Percentiles rank a stretch among this genome's conserved stretches.
phyloP scores from a whole-genome alignment of 768 basidiomycete genomes.

The Galerina marginata region DNA sequence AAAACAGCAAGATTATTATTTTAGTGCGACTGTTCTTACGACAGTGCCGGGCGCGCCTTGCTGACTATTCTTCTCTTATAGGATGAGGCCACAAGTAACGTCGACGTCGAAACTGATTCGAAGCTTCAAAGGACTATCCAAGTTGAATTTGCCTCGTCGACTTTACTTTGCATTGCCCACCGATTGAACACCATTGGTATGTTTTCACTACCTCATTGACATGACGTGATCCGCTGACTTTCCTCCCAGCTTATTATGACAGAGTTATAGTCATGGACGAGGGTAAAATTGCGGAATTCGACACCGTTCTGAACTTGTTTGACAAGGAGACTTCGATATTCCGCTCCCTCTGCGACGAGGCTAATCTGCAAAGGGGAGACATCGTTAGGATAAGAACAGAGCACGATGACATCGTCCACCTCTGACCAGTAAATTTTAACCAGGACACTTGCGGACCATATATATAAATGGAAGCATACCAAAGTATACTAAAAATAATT shows the following conservation, averaged over 20 bases:
- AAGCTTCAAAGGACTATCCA: constrained; percentile 70
- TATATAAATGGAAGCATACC: too few relatives aligned
- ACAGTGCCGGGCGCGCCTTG: too few relatives aligned
- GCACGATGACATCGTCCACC: constrained; percentile 22
- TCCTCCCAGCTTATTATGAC: constrained; percentile 60
- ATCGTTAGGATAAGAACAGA: constrained; percentile 58
- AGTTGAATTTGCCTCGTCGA: constrained; percentile 59
- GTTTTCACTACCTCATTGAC: constrained; percentile 11
- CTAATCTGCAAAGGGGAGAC: constrained; percentile 58
- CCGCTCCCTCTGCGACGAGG: constrained; percentile 72
- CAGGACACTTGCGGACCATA: too few relatives aligned
- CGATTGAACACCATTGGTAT: constrained; percentile 62
- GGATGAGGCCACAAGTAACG: constrained; percentile 71
- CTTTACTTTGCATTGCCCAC: constrained; percentile 63
- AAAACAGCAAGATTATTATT: constrained; percentile 61
- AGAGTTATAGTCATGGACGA: constrained; percentile 77
- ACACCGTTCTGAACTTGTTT: constrained; percentile 72
- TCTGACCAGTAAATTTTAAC: neutral
- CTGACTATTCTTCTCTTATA: constrained; percentile 25
- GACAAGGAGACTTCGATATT: constrained; percentile 70
- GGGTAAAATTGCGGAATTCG: constrained; percentile 73
- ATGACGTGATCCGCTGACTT: neutral
- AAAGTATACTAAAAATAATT: too few relatives aligned
- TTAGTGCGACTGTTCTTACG: constrained; percentile 42
- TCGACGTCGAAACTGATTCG: constrained; percentile 68